Base-by-base conservation (phyloP, 768 basidiomycete species). In the Kwoniella sp. region DNA sequence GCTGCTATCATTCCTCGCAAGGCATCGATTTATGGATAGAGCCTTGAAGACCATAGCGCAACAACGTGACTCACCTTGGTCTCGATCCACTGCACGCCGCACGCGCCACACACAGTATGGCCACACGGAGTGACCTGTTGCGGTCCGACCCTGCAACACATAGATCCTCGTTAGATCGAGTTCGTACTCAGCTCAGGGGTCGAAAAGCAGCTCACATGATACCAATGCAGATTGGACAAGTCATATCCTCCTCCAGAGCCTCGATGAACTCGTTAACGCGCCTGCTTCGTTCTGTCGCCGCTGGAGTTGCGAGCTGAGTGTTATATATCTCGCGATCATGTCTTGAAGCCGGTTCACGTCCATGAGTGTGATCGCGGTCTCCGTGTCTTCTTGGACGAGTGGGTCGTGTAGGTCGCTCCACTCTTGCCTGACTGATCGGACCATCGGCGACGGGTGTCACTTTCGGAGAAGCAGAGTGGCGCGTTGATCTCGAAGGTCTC, bases 101-200 rank as follows among this genome's bases (percentile, higher is more conserved):
- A 67, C 13, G 26, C 56, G 25, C 66, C 66, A 45, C 66, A 67
- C 28, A 62, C 12, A 1, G 57, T 45, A 57, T 67, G 66, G 20
- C 66, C 66, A 52, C 66, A 67, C 1, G 66, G 66, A 26, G 53
- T 41, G 55, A 67, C n/a, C 37, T 67, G 66, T 29, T 67, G 60
- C 1, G 66, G 66, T 48, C 41, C 59, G 15, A 67, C 66, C 66
- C 66, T 67, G 38, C 20, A 37, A 20, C 22, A 8, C 17, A 29
- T 23, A 7, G 57, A 29, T 20, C 31, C 9, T 17, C 22, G 26
- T 4, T 13, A n/a, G 37, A 52, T 2, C 48, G 45, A 47, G 38
- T 8, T 12, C 58, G 20, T 59, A 55, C 17, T 34, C 15, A 34
- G 34, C 34, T 5, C 7, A 34, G 34, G 34, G 13, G 34, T 5